Conservation (phyloP, 2,329 filamentous ascomycete species). For the Rugonectria rugulosa region DNA sequence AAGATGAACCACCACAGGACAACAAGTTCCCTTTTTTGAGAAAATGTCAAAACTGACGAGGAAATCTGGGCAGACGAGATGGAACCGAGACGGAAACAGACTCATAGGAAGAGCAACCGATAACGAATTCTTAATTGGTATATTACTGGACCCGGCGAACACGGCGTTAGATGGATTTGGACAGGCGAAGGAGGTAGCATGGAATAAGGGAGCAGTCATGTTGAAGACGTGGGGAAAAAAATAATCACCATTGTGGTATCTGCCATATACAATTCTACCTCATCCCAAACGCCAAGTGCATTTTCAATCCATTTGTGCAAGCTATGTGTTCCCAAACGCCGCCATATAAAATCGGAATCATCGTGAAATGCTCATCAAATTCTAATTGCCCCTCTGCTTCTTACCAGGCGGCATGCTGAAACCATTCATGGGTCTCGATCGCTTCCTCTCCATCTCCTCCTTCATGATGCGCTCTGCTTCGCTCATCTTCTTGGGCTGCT, state of each 20-base stretch:
- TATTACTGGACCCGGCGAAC: constrained; percentile 38
- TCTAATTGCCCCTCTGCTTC: constrained; percentile 54
- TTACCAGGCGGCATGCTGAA: constrained; percentile 58
- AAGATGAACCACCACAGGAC: too few relatives aligned
- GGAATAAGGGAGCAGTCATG: constrained; percentile 11
- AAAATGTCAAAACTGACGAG: too few relatives aligned
- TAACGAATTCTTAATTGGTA: constrained; percentile 25
- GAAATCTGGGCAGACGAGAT: constrained; percentile 54
- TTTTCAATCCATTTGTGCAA: constrained; percentile 7
- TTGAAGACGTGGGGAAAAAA: constrained; percentile 20
- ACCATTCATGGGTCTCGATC: constrained; percentile 57
- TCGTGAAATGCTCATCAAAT: neutral
- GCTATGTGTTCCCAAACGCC: constrained; percentile 18
- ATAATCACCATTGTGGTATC: constrained; percentile 41
- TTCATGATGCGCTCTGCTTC: constrained; percentile 91
- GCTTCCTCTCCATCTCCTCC: constrained; percentile 78
- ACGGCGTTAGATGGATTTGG: constrained; percentile 41
- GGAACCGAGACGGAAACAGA: constrained; percentile 62
- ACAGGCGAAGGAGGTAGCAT: constrained; percentile 13
- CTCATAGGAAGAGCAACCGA: constrained; percentile 41
- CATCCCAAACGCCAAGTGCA: constrained; percentile 30
- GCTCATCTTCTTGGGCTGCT: constrained; percentile 82
- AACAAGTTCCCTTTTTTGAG: too few relatives aligned
- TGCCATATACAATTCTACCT: constrained; percentile 29
- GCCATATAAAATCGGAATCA: neutral